Evolutionary conservation across 345 rosid genomes (phyloP), one percentile per base, ranked within the genome.

Genomic region (Corchorus capsularis): DNA sequence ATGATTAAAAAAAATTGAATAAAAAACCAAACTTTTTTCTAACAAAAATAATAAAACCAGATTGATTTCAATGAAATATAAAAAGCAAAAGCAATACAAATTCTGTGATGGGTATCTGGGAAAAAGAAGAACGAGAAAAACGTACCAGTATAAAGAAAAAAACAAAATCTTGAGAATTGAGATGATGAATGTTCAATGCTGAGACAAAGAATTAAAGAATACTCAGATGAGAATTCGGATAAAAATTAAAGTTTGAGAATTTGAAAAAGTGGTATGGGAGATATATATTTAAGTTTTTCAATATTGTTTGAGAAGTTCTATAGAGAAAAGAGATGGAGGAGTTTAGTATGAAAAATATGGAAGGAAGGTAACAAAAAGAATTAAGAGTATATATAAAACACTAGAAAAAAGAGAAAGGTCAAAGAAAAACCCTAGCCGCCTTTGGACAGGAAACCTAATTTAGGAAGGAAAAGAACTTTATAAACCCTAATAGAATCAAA

Each of bases 361-460:
- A 12, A 13, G 34, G 35, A 49, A 7, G 20, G 50, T 5, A 66
- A 35, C 22, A 56, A 22, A 20, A 49, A 39, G 47, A 39, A 32
- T 13, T 5, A 75, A 27, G 27, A 27, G 27, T 56, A 45, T 71
- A 35, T 27, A 27, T 27, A 27, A 27, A 27, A 27, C 27, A 0
- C 0, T 27, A 27, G n/a, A n/a, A n/a, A n/a, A n/a, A n/a, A n/a
- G n/a, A n/a, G n/a, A n/a, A 41, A 64, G 77, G 37, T 76, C 71
- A 60, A 57, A 41, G 22, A 78, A 76, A 83, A 85, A 83, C 85
- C 86, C 87, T 83, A 85, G 90, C 90, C 90, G 86, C 88, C 88
- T 39, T 27, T 12, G 4, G 37, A 35, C 49, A 45, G 56, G 56
- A 39, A 75, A 15, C 57, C 76, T 60, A 27, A 61, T 46, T 22